Percentiles rank a stretch among this genome's conserved stretches.
These are phyloP conservation scores for Ceratocystis ficicola DNA, from an alignment of 2,329 filamentous ascomycete genomes.

Conservation along the genomic window DNA sequence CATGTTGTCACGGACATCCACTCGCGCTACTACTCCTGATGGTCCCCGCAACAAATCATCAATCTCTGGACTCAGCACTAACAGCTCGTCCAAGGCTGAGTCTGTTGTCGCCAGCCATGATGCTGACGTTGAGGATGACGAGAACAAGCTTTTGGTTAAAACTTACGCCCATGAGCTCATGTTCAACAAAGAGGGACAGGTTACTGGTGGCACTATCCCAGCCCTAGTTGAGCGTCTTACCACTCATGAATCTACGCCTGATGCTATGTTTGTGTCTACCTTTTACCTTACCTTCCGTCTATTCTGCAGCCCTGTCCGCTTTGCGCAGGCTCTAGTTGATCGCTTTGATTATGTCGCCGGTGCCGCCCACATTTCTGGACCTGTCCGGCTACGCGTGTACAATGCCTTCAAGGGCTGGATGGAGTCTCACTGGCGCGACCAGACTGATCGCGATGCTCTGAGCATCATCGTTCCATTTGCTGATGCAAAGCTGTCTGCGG, in stretches of 20 bases:
- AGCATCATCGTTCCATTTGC: constrained; percentile 70
- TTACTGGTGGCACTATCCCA: constrained; percentile 81
- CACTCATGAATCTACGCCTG: constrained; percentile 82
- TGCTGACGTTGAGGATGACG: constrained; percentile 67
- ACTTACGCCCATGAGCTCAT: constrained; percentile 86
- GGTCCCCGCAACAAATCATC: constrained; percentile 49
- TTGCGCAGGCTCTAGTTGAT: constrained; percentile 73
- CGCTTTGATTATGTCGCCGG: constrained; percentile 86
- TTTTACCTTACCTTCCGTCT: constrained; percentile 95
- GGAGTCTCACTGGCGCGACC: constrained; percentile 84
- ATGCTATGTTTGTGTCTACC: constrained; percentile 80
- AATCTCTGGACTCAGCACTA: constrained; percentile 54
- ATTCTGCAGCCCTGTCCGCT: constrained; percentile 68
- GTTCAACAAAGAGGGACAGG: constrained; percentile 85
- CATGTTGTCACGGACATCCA: constrained; percentile 68
- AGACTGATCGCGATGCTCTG: constrained; percentile 66
- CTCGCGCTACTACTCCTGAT: constrained; percentile 78
- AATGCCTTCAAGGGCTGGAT: constrained; percentile 97
- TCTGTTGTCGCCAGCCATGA: constrained; percentile 35
- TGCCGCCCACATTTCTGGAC: constrained; percentile 57
- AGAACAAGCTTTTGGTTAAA: constrained; percentile 76
- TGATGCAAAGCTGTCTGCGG: constrained; percentile 51
- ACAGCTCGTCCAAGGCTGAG: constrained; percentile 41
- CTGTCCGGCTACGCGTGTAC: constrained; percentile 82
- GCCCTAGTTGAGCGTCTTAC: constrained; percentile 92